phyloP scores from a whole-genome alignment of 1,284 basidiomycete species.

The Melanopsichium pennsylvanicum region DNA sequence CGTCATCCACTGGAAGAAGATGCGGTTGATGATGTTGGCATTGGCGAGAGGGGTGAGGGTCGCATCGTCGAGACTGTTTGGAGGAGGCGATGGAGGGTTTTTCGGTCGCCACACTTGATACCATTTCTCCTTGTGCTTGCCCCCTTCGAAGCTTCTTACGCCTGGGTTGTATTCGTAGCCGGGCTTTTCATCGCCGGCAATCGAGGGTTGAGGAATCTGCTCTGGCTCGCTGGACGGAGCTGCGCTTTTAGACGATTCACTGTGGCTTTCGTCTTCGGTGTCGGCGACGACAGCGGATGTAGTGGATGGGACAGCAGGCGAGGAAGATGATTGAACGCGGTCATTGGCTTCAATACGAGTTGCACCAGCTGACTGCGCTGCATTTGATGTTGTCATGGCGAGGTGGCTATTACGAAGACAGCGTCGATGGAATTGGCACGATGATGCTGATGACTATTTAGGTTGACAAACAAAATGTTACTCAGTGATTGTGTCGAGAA shows the following conservation, averaged over 20 bases:
- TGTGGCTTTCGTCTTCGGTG: conserved; percentile 30
- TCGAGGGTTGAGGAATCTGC: conserved; percentile 12
- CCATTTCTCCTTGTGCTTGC: conserved; percentile 57
- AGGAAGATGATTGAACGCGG: neutral
- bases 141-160: conserved; percentile 44
- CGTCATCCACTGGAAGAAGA: conserved; percentile 78
- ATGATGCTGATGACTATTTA: no score
- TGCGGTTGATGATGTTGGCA: conserved; percentile 70
- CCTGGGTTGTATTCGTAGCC: conserved; percentile 55
- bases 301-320: neutral
- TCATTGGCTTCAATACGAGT: neutral
- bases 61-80: conserved; percentile 71
- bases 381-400: no score
- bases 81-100: conserved; percentile 57
- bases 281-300: conserved; percentile 3
- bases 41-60: conserved; percentile 70
- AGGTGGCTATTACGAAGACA: no score
- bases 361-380: conserved; percentile 1
- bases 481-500: no score
- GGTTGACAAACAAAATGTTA: no score
- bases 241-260: conserved; percentile 28
- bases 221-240: conserved; percentile 24
- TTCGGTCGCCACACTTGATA: conserved; percentile 63
- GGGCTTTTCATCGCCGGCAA: conserved; percentile 20
- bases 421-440: no score